phyloP scores from a whole-genome alignment of 2,329 filamentous ascomycete genomes.

The Aspergillus glaucus region DNA sequence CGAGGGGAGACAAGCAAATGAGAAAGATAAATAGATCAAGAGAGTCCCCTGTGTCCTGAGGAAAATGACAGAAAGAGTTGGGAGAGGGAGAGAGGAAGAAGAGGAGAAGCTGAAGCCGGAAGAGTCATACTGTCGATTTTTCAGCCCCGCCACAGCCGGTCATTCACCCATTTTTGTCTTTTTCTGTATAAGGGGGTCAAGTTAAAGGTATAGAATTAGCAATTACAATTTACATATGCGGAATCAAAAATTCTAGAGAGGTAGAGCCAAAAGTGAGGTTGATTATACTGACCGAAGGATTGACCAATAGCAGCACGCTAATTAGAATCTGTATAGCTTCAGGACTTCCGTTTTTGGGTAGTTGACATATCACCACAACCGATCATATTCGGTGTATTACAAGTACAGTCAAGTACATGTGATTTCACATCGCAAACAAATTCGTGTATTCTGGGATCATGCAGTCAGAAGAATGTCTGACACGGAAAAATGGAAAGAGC shows the following conservation, averaged over 20 bases:
- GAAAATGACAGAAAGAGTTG: neutral
- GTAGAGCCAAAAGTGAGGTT: too few relatives aligned
- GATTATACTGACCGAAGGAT: too few relatives aligned
- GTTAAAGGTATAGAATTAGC: too few relatives aligned
- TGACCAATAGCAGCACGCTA: too few relatives aligned
- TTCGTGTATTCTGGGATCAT: neutral
- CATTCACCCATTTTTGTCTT: neutral
- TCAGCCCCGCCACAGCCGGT: neutral
- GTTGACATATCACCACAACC: too few relatives aligned
- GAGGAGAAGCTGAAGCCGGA: neutral
- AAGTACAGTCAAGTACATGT: too few relatives aligned
- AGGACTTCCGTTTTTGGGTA: too few relatives aligned
- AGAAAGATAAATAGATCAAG: neutral
- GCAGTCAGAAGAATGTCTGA: neutral
- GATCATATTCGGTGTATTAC: too few relatives aligned
- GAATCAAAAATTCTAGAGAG: neutral
- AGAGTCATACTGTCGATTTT: constrained; percentile 11
- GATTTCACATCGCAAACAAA: too few relatives aligned
- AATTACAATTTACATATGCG: too few relatives aligned
- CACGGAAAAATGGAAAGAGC: neutral
- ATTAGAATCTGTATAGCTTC: too few relatives aligned
- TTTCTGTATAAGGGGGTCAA: neutral
- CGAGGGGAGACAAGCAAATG: constrained; percentile 1
- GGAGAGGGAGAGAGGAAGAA: neutral
- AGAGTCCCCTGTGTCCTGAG: neutral